A percentile compares a stretch with the other conserved stretches of the same genome.
phyloP scores from a whole-genome alignment of 1,284 basidiomycete genomes.

The Chondrostereum purpureum region DNA sequence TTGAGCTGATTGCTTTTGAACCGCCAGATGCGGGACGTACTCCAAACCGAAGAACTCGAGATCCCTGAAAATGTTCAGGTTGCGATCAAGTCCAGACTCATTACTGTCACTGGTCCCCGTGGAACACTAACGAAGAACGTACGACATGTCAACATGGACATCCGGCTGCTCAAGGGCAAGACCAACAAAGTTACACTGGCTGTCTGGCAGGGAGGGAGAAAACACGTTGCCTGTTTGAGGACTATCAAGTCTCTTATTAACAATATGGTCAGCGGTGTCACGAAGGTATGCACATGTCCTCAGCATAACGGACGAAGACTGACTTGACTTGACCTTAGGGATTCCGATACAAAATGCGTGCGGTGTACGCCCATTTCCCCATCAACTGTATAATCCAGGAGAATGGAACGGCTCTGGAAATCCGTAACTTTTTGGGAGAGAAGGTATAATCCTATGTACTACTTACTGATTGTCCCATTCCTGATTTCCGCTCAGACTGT shows the following conservation, averaged over 20 bases:
- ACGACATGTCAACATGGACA: slow-evolving; percentile 96
- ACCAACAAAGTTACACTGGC: slow-evolving; percentile 81
- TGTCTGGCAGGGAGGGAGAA: slow-evolving; percentile 97
- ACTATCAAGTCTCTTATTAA: slow-evolving; percentile 93
- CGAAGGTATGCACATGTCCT: slow-evolving; percentile 63
- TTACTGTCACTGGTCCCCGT: slow-evolving; percentile 86
- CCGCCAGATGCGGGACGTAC: slow-evolving; percentile 80
- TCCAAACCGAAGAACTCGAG: slow-evolving; percentile 90
- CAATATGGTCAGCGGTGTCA: slow-evolving; percentile 98
- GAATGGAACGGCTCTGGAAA: slow-evolving; percentile 76
- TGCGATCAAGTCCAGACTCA: slow-evolving; percentile 80
- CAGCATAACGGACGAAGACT: not conserved
- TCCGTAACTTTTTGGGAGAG: slow-evolving; percentile 98
- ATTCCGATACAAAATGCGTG: slow-evolving; percentile 99
- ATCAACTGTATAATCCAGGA: slow-evolving; percentile 98
- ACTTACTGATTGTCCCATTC: not conserved
- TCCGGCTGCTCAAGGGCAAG: slow-evolving; percentile 75
- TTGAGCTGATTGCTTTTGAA: slow-evolving; percentile 9
- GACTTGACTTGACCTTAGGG: slow-evolving; percentile 47
- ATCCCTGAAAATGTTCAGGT: slow-evolving; percentile 86
- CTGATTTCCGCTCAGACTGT: slow-evolving; percentile 54
- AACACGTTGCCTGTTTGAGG: slow-evolving; percentile 97
- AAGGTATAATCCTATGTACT: slow-evolving; percentile 47
- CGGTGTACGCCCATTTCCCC: slow-evolving; percentile 99
- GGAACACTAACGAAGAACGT: slow-evolving; percentile 88